phyloP scores from a whole-genome alignment of 768 basidiomycete species.

The Kwoniella sp. region DNA sequence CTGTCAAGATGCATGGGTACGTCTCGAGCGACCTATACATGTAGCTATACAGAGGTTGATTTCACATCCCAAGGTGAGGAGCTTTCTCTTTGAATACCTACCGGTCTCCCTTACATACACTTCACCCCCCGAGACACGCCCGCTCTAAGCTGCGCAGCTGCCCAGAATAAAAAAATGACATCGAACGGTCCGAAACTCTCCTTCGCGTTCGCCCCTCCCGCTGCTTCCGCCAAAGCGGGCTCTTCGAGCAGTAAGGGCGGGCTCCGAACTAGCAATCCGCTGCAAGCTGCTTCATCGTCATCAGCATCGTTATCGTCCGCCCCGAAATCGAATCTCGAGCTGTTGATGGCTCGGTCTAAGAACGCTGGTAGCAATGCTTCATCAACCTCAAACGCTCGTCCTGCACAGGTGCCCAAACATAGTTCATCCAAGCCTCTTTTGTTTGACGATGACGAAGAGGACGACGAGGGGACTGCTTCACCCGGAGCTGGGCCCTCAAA shows the following conservation, averaged over 20 bases:
- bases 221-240: conserved; percentile 8
- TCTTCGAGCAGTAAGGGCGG: neutral
- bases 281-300: neutral
- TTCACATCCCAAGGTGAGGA: too few relatives aligned
- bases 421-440: conserved; percentile 64
- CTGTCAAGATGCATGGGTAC: too few relatives aligned
- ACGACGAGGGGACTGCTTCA: conserved; percentile 61
- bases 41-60: too few relatives aligned
- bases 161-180: conserved; percentile 26
- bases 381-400: conserved; percentile 17
- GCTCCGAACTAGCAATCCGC: neutral
- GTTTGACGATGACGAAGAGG: conserved; percentile 61
- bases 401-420: conserved; percentile 6
- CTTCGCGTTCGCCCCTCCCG: conserved; percentile 67
- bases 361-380: neutral
- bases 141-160: too few relatives aligned
- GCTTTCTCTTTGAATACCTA: too few relatives aligned
- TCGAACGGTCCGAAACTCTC: conserved; percentile 67
- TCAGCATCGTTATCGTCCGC: conserved; percentile 14
- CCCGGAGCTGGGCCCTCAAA: conserved; percentile 22
- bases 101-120: too few relatives aligned
- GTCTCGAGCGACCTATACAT: too few relatives aligned
- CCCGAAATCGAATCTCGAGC: conserved; percentile 40
- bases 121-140: too few relatives aligned
- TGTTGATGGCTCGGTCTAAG: conserved; percentile 44